Percentiles rank a stretch among this genome's conserved stretches.
Conservation (phyloP, 2,329 filamentous ascomycete species). For the Curvularia spicifera region DNA sequence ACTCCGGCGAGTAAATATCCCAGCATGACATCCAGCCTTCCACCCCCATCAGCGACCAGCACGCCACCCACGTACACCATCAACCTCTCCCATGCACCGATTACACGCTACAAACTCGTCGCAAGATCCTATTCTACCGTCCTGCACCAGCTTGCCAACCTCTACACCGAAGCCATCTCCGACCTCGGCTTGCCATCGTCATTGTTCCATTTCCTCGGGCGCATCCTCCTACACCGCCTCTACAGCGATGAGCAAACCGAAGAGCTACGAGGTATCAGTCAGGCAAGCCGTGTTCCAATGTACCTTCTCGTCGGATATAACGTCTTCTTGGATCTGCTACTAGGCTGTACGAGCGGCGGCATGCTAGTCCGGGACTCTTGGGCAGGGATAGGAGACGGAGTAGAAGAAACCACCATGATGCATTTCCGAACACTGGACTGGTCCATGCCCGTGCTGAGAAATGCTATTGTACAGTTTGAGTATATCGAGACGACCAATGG, state of each 20-base stretch:
- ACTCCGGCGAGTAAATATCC: not conserved
- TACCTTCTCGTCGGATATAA: constrained; percentile 69
- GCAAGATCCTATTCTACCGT: constrained; percentile 54
- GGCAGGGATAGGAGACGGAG: not conserved
- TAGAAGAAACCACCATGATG: constrained; percentile 50
- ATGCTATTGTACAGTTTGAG: constrained; percentile 51
- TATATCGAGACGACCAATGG: constrained; percentile 44
- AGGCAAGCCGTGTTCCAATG: constrained; percentile 59
- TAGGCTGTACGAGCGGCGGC: constrained; percentile 70
- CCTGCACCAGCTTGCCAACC: constrained; percentile 52
- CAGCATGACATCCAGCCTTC: not conserved
- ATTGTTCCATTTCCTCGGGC: constrained; percentile 56
- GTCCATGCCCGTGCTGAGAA: constrained; percentile 54
- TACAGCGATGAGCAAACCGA: constrained; percentile 63
- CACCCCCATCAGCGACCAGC: not conserved
- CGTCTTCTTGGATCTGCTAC: constrained; percentile 66
- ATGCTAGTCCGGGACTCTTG: constrained; percentile 37
- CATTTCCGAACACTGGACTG: constrained; percentile 63
- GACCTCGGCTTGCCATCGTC: constrained; percentile 31
- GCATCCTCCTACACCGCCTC: constrained; percentile 58
- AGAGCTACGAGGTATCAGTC: constrained; percentile 66
- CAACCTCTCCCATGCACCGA: constrained; percentile 62
- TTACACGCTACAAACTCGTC: constrained; percentile 59
- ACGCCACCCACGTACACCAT: constrained; percentile 55
- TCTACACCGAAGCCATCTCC: constrained; percentile 61